Evolutionary conservation across 2,329 filamentous ascomycete genomes (phyloP).

Genomic region (Alternaria novae-zelandiae): DNA sequence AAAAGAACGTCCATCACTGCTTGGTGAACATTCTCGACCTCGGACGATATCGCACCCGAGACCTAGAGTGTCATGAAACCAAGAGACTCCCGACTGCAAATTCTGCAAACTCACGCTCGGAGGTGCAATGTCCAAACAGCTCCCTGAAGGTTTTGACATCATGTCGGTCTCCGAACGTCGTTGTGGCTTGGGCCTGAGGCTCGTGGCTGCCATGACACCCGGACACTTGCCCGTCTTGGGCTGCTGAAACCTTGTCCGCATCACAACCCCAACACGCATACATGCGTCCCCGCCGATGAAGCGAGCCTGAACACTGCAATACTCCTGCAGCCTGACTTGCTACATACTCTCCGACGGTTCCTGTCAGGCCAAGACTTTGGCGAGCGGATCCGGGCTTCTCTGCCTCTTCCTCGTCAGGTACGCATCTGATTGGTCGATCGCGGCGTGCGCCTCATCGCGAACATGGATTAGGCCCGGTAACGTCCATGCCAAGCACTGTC

Average conservation of each 20-base stretch:
- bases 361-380: constrained; percentile 28
- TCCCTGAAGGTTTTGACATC: constrained; percentile 4
- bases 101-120: constrained; percentile 6
- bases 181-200: constrained; percentile 11
- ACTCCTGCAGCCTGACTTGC: constrained; percentile 23
- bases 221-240: constrained; percentile 10
- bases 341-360: constrained; percentile 23
- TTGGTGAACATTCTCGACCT: background rate
- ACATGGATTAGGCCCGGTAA: constrained; percentile 4
- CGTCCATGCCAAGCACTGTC: constrained; percentile 11
- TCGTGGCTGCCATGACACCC: constrained; percentile 5
- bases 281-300: background rate
- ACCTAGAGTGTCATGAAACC: constrained; percentile 1
- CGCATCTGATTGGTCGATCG: constrained; percentile 16
- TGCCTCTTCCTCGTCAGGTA: background rate
- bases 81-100: background rate
- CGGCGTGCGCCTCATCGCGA: background rate
- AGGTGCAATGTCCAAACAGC: background rate
- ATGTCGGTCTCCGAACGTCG: background rate
- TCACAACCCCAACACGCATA: constrained; percentile 22
- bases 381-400: constrained; percentile 3
- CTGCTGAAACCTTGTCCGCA: constrained; percentile 24
- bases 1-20: background rate
- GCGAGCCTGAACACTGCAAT: constrained; percentile 11
- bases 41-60: constrained; percentile 7